Base-by-base conservation (phyloP, 2,329 filamentous ascomycete species). In the Acrocalymma vagum region DNA sequence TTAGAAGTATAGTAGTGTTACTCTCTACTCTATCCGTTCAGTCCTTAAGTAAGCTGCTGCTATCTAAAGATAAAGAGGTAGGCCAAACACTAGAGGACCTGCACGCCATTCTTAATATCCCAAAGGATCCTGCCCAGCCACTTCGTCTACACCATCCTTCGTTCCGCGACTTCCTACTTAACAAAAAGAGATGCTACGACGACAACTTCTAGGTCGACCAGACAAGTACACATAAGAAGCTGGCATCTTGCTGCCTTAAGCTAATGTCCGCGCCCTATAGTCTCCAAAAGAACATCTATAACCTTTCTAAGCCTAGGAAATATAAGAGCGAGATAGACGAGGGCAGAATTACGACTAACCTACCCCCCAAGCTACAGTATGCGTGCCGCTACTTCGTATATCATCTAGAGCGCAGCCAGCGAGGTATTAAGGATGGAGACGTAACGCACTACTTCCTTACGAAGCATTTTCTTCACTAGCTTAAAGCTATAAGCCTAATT, bases 201-300 rank as follows among this genome's bases (percentile, higher is more conserved):
- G 57, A 51, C 28, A 62, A 60, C n/a, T n/a, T n/a, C n/a, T n/a
- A n/a, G n/a, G n/a, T n/a, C n/a, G n/a, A n/a, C n/a, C n/a, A n/a
- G n/a, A n/a, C n/a, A n/a, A n/a, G n/a, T n/a, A n/a, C n/a, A n/a
- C n/a, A n/a, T n/a, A n/a, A n/a, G n/a, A n/a, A n/a, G n/a, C n/a
- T n/a, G n/a, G n/a, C n/a, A n/a, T n/a, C n/a, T n/a, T n/a, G n/a
- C n/a, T n/a, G n/a, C n/a, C n/a, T n/a, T n/a, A n/a, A n/a, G n/a
- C n/a, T n/a, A n/a, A n/a, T n/a, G n/a, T n/a, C n/a, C n/a, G n/a
- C n/a, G n/a, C n/a, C n/a, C n/a, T n/a, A n/a, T n/a, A n/a, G n/a
- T n/a, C n/a, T n/a, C n/a, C n/a, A n/a, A n/a, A n/a, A n/a, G 42
- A 51, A 74, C 35, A 65, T 74, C 2, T 73, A 66, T 35, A 45